phyloP scores from a whole-genome alignment of 2,329 filamentous ascomycete species.

The Diaporthe sp. region DNA sequence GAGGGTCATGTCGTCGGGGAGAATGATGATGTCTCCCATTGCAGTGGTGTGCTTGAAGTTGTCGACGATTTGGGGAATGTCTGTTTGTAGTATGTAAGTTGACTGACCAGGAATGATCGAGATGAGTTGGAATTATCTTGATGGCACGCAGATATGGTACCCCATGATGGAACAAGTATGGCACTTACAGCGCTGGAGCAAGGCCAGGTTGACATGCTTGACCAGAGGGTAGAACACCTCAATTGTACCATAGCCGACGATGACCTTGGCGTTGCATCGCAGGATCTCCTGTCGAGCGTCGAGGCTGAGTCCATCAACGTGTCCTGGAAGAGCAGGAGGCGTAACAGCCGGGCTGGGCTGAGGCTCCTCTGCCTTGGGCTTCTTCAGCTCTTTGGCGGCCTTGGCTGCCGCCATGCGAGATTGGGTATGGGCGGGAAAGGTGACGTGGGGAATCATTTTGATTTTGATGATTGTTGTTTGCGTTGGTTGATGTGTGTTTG shows the following conservation, averaged over 20 bases:
- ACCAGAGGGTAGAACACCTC: background rate
- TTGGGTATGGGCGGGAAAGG: background rate
- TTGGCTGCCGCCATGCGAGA: background rate
- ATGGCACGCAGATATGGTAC: background rate
- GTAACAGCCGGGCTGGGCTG: background rate
- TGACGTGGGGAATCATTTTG: background rate
- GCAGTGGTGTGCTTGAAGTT: background rate
- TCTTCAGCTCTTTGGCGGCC: background rate
- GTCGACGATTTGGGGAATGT: background rate
- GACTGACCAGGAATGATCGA: background rate
- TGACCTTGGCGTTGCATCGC: background rate
- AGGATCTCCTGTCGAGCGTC: background rate
- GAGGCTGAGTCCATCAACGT: background rate
- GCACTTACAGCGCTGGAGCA: background rate
- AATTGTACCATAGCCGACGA: background rate
- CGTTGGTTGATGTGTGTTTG: background rate
- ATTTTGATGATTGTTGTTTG: background rate
- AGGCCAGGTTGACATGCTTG: background rate
- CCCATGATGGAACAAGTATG: too few species aligned
- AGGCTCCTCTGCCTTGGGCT: background rate
- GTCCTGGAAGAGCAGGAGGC: background rate
- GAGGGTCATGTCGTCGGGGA: background rate
- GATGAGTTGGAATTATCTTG: background rate
- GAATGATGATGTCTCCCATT: background rate
- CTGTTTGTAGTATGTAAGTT: background rate